These are phyloP conservation scores for Entophlyctis luteolus DNA, from an alignment of 192 early-diverging fungal species.

Conservation along the genomic window DNA sequence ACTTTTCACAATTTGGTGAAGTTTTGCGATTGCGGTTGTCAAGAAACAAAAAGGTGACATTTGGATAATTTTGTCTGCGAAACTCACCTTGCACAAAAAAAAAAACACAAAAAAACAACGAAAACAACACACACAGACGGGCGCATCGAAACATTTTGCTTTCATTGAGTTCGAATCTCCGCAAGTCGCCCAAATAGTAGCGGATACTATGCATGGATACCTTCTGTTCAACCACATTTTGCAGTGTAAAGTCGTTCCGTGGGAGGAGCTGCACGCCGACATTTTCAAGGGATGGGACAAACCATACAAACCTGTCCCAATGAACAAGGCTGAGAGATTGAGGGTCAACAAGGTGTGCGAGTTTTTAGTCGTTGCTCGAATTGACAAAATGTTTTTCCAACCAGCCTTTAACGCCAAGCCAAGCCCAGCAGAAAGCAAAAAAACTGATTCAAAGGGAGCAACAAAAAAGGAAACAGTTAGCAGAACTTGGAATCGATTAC, in stretches of 20 bases:
- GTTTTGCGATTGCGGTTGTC: constrained; percentile 74
- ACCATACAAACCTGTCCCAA: constrained; percentile 61
- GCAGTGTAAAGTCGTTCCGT: constrained; percentile 55
- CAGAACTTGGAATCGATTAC: constrained; percentile 77
- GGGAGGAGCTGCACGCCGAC: constrained; percentile 69
- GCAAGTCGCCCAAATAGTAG: constrained; percentile 85
- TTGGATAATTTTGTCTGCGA: not conserved
- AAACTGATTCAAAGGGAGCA: constrained; percentile 56
- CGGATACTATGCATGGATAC: constrained; percentile 81
- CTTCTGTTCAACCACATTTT: constrained; percentile 24
- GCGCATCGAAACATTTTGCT: constrained; percentile 85
- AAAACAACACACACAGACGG: constrained; percentile 66
- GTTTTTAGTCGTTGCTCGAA: not conserved
- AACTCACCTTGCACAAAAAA: too few species aligned
- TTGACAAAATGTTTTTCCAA: not conserved
- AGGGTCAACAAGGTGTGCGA: constrained; percentile 60
- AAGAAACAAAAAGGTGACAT: constrained; percentile 70
- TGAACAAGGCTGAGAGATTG: constrained; percentile 53
- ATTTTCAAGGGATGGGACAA: constrained; percentile 71
- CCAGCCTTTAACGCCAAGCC: constrained; percentile 47
- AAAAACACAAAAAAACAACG: not conserved
- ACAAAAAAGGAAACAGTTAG: constrained; percentile 59
- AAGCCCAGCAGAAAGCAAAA: constrained; percentile 41
- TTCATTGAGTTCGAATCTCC: constrained; percentile 84
- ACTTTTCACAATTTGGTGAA: constrained; percentile 92